These are phyloP conservation scores for Lophium mytilinum DNA, from an alignment of 495 filamentous ascomycete species.

Conservation along the genomic window DNA sequence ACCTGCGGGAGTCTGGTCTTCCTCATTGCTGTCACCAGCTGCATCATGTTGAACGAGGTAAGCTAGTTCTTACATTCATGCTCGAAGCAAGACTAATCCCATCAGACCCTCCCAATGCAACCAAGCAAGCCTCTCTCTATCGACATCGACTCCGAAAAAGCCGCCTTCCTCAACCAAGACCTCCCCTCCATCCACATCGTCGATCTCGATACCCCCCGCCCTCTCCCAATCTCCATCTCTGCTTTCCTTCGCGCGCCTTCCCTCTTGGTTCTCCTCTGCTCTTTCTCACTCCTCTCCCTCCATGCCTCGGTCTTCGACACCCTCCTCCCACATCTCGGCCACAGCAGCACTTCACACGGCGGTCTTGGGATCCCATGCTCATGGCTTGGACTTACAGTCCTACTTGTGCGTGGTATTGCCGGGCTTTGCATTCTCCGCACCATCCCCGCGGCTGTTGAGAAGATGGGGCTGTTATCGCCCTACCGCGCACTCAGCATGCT, in stretches of 20 bases:
- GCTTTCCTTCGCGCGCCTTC: constrained; percentile 39
- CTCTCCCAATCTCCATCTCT: constrained; percentile 35
- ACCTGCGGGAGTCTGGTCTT: constrained; percentile 38
- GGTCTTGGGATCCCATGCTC: constrained; percentile 41
- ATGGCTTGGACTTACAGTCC: constrained; percentile 34
- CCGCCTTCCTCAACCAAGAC: constrained; percentile 33
- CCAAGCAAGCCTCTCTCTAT: constrained; percentile 12
- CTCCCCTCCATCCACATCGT: constrained; percentile 23
- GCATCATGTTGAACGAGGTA: constrained; percentile 38
- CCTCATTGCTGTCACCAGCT: constrained; percentile 31
- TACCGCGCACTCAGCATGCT: constrained; percentile 34
- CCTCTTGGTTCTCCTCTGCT: constrained; percentile 36
- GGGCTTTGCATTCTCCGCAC: constrained; percentile 30
- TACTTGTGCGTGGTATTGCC: constrained; percentile 32
- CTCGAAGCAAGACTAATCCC: constrained; percentile 21
- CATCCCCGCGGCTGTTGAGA: constrained; percentile 29
- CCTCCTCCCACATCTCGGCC: constrained; percentile 39
- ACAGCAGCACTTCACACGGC: constrained; percentile 35
- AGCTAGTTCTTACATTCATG: too few relatives aligned
- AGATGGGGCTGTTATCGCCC: constrained; percentile 34
- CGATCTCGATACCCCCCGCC: constrained; percentile 23
- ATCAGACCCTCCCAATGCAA: constrained; percentile 33
- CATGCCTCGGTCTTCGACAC: constrained; percentile 41
- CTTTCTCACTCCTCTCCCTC: constrained; percentile 38
- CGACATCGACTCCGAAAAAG: constrained; percentile 36